Conservation (phyloP, 2,329 filamentous ascomycete species). For the Cladobotryum mycophilum region DNA sequence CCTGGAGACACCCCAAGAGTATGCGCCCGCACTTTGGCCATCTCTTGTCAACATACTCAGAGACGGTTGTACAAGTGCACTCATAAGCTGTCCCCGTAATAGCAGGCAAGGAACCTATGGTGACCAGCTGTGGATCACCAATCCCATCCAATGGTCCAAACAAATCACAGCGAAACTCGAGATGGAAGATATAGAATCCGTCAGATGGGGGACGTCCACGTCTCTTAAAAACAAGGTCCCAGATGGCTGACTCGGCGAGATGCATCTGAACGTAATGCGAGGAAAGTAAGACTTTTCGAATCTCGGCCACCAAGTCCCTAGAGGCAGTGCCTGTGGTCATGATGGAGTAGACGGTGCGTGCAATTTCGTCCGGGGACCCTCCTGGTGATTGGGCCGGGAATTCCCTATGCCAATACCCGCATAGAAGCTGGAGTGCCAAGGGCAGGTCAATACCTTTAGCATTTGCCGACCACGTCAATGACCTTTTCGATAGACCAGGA, state of each 20-base stretch:
- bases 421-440: slow-evolving; percentile 30
- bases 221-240: slow-evolving; percentile 28
- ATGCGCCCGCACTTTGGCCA: slow-evolving; percentile 28
- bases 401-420: slow-evolving; percentile 31
- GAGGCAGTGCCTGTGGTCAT: slow-evolving; percentile 26
- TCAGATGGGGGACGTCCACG: slow-evolving; percentile 26
- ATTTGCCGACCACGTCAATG: slow-evolving; percentile 26
- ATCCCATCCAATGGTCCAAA: slow-evolving; percentile 24
- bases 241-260: slow-evolving; percentile 31
- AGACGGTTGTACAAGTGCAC: slow-evolving; percentile 27
- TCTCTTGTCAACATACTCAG: slow-evolving; percentile 25
- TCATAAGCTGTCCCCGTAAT: slow-evolving; percentile 30
- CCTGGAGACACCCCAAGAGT: slow-evolving; percentile 25
- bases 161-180: slow-evolving; percentile 30
- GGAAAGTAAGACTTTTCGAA: slow-evolving; percentile 25
- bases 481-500: slow-evolving; percentile 28
- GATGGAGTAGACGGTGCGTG: slow-evolving; percentile 23
- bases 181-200: slow-evolving; percentile 30
- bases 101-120: slow-evolving; percentile 24
- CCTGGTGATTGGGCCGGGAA: slow-evolving; percentile 27
- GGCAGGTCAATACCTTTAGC: slow-evolving; percentile 28
- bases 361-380: slow-evolving; percentile 29
- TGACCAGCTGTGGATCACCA: slow-evolving; percentile 23
- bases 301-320: slow-evolving; percentile 22
- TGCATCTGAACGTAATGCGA: slow-evolving; percentile 33